These are phyloP conservation scores for Schizophyllum amplum DNA, from an alignment of 1,284 basidiomycete genomes.

Conservation along the genomic window DNA sequence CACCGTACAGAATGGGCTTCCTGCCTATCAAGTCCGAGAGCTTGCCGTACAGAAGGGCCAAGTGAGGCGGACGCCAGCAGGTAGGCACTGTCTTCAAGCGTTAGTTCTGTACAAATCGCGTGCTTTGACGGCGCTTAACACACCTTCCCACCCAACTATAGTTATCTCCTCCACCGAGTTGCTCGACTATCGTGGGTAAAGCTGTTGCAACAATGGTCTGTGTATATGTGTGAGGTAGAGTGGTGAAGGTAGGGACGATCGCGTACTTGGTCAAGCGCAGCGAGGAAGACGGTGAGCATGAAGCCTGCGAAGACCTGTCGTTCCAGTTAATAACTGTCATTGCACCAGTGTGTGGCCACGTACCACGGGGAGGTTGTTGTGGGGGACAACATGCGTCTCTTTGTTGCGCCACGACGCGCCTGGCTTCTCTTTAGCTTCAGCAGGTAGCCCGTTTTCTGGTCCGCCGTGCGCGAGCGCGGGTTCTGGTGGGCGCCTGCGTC, in stretches of 20 bases:
- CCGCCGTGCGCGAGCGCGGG: background rate
- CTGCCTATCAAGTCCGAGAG: slow-evolving; percentile 62
- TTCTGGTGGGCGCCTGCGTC: background rate
- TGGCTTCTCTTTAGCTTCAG: slow-evolving; percentile 20
- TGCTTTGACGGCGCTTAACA: slow-evolving; percentile 10
- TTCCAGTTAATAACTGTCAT: slow-evolving; percentile 1
- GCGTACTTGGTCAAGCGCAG: slow-evolving; percentile 33
- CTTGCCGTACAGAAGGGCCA: slow-evolving; percentile 70
- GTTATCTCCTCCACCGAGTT: slow-evolving; percentile 59
- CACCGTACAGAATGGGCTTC: slow-evolving; percentile 66
- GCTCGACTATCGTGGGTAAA: slow-evolving; percentile 67
- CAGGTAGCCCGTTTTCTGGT: slow-evolving; percentile 5
- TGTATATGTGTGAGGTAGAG: background rate
- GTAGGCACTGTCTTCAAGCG: slow-evolving; percentile 47
- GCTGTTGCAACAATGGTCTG: slow-evolving; percentile 76
- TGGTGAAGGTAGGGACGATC: background rate
- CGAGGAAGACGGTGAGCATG: slow-evolving; percentile 45
- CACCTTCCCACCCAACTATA: slow-evolving; percentile 77
- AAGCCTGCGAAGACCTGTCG: slow-evolving; percentile 45
- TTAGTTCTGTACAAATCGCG: background rate
- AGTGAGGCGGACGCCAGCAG: slow-evolving; percentile 63
- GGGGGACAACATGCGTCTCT: slow-evolving; percentile 45
- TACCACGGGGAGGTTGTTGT: slow-evolving; percentile 44
- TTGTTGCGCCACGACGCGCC: slow-evolving; percentile 45
- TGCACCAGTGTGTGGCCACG: slow-evolving; percentile 9